phyloP scores from a whole-genome alignment of 2,329 filamentous ascomycete genomes.

The Neoascochyta sp. region DNA sequence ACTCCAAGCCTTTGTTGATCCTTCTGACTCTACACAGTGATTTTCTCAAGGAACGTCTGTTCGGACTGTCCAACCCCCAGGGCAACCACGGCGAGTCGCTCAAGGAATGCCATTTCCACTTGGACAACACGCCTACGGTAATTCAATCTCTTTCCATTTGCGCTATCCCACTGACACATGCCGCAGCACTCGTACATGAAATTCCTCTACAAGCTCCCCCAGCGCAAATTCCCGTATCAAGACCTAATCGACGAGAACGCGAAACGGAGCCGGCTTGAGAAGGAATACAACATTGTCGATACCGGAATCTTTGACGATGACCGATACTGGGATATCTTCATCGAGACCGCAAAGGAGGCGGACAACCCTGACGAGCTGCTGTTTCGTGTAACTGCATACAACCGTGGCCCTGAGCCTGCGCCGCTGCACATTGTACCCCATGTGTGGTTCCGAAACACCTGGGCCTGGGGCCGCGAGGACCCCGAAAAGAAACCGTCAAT shows the following conservation, averaged over 20 bases:
- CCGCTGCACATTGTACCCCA: conserved; percentile 92
- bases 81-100: conserved; percentile 96
- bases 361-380: conserved; percentile 86
- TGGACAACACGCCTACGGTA: conserved; percentile 84
- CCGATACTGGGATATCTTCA: conserved; percentile 94
- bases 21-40: conserved; percentile 58
- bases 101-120: conserved; percentile 94
- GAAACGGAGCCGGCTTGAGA: conserved; percentile 67
- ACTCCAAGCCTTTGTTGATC: neutral
- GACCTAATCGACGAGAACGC: conserved; percentile 82
- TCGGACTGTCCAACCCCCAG: conserved; percentile 92
- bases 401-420: conserved; percentile 83
- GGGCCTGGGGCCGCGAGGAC: conserved; percentile 84
- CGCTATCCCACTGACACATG: conserved; percentile 26
- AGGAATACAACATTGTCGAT: conserved; percentile 88
- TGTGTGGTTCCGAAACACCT: conserved; percentile 96
- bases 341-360: conserved; percentile 92
- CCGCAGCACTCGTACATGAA: conserved; percentile 96
- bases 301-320: conserved; percentile 85
- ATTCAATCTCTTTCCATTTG: conserved; percentile 36
- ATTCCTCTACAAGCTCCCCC: conserved; percentile 95
- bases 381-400: conserved; percentile 95
- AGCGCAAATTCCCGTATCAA: conserved; percentile 86
- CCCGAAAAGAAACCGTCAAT: conserved; percentile 78
- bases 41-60: conserved; percentile 91